Evolutionary conservation across 108 stramenopile genomes (phyloP).

Genomic region (Parietichytrium sp.): DNA sequence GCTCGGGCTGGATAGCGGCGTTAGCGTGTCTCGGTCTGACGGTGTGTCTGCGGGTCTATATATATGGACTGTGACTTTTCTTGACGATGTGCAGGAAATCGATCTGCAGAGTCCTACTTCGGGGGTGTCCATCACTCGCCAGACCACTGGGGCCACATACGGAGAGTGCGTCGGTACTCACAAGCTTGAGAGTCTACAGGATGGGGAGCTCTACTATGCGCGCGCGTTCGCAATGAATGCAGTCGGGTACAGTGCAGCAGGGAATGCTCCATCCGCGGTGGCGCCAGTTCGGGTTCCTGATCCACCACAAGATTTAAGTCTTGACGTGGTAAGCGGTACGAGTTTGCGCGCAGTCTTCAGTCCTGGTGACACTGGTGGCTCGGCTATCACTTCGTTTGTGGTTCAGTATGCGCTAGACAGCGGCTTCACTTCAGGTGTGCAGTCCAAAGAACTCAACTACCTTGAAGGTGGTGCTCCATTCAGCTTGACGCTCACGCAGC

Average conservation of each 20-base stretch:
- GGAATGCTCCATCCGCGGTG: not conserved
- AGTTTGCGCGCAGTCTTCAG: slow-evolving; percentile 70
- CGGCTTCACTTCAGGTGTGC: slow-evolving; percentile 48
- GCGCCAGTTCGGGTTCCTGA: slow-evolving; percentile 72
- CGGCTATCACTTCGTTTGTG: slow-evolving; percentile 67
- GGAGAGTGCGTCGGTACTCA: slow-evolving; percentile 61
- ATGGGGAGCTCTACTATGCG: slow-evolving; percentile 71
- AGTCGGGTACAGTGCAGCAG: slow-evolving; percentile 65
- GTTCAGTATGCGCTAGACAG: slow-evolving; percentile 69
- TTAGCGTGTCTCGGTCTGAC: slow-evolving; percentile 69
- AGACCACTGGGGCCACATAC: slow-evolving; percentile 61
- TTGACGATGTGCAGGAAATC: slow-evolving; percentile 66
- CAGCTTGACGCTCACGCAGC: slow-evolving; percentile 64
- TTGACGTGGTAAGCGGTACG: slow-evolving; percentile 68
- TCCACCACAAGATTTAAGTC: slow-evolving; percentile 66
- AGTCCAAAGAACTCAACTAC: slow-evolving; percentile 53
- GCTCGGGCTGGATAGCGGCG: slow-evolving; percentile 56
- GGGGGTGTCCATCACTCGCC: slow-evolving; percentile 37
- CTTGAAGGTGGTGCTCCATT: slow-evolving; percentile 76
- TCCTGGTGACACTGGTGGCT: slow-evolving; percentile 76
- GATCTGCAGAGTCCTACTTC: slow-evolving; percentile 37
- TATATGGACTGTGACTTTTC: slow-evolving; percentile 75
- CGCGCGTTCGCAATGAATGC: slow-evolving; percentile 74
- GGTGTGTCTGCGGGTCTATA: slow-evolving; percentile 59
- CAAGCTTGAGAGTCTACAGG: slow-evolving; percentile 61